These are phyloP conservation scores for Neurospora sp. DNA, from an alignment of 495 filamentous ascomycete genomes.

Conservation along the genomic window DNA sequence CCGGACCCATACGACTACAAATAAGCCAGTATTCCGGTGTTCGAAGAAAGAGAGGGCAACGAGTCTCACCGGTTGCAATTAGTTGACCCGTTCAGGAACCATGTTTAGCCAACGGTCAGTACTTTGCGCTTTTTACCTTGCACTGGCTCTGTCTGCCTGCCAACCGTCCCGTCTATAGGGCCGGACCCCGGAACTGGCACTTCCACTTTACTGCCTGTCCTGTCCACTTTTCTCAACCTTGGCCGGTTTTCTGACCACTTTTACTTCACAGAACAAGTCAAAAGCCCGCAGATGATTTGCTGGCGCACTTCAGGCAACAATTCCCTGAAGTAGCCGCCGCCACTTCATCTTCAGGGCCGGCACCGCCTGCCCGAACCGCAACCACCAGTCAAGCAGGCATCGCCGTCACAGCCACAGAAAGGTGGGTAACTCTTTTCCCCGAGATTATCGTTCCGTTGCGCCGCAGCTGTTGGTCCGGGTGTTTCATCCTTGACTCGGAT, in stretches of 20 bases:
- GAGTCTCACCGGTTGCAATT: background rate
- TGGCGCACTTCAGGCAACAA: constrained; percentile 69
- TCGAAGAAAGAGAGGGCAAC: background rate
- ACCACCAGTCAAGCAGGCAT: constrained; percentile 31
- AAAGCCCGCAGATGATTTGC: constrained; percentile 77
- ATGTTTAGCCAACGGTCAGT: constrained; percentile 33
- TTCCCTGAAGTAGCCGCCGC: constrained; percentile 54
- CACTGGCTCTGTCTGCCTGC: background rate
- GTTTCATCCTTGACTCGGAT: background rate
- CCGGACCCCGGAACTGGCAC: background rate
- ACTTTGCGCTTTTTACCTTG: background rate
- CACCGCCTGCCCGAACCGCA: constrained; percentile 24
- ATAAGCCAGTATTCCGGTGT: background rate
- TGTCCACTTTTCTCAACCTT: background rate
- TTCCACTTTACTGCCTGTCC: background rate
- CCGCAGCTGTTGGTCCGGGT: background rate
- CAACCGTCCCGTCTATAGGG: background rate
- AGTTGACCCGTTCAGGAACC: constrained; percentile 7
- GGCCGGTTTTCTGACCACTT: constrained; percentile 16
- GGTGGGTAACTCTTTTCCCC: constrained; percentile 27
- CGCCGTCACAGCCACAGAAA: constrained; percentile 35
- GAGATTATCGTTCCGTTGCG: background rate
- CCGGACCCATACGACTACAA: background rate
- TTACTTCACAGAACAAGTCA: constrained; percentile 58
- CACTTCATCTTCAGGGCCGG: constrained; percentile 22